Evolutionary conservation across 805 yeast genomes (phyloP).

Genomic region (Wickerhamiella sergipiensis): DNA sequence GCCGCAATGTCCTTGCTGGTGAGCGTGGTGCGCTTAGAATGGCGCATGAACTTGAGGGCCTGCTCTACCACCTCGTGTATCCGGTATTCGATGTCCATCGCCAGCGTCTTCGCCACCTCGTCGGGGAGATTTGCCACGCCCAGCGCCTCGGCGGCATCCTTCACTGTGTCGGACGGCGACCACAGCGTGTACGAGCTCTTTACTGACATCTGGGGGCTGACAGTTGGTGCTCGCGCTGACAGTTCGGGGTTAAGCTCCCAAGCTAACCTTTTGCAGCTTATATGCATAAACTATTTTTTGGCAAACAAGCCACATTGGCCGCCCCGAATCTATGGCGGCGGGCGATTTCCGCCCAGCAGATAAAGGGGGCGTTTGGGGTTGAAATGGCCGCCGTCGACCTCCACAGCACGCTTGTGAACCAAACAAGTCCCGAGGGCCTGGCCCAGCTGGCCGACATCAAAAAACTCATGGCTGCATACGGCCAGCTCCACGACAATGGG

Average conservation of each 20-base stretch:
- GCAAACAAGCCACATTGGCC: background rate
- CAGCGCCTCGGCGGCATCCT: conserved; percentile 85
- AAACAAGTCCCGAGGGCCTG: conserved; percentile 10
- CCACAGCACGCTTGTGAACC: conserved; percentile 16
- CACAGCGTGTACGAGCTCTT: conserved; percentile 72
- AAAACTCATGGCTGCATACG: conserved; percentile 14
- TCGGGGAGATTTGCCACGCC: conserved; percentile 69
- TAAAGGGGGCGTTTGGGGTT: background rate
- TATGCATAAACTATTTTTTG: background rate
- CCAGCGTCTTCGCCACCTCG: conserved; percentile 85
- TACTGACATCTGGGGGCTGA: conserved; percentile 15
- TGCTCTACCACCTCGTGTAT: conserved; percentile 91
- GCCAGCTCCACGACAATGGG: conserved; percentile 1
- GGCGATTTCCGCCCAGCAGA: background rate
- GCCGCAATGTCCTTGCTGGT: conserved; percentile 70
- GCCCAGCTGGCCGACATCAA: conserved; percentile 11
- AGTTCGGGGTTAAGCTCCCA: background rate
- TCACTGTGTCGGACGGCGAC: conserved; percentile 96
- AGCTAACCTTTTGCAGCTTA: too few relatives aligned
- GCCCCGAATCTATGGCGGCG: background rate
- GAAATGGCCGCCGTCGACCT: conserved; percentile 6
- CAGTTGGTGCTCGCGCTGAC: too few relatives aligned
- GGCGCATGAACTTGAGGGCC: conserved; percentile 91
- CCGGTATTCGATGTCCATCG: conserved; percentile 98
- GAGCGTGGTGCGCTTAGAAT: conserved; percentile 69